Conservation (phyloP, 1,284 basidiomycete species). For the Hymenochaete sp. region DNA sequence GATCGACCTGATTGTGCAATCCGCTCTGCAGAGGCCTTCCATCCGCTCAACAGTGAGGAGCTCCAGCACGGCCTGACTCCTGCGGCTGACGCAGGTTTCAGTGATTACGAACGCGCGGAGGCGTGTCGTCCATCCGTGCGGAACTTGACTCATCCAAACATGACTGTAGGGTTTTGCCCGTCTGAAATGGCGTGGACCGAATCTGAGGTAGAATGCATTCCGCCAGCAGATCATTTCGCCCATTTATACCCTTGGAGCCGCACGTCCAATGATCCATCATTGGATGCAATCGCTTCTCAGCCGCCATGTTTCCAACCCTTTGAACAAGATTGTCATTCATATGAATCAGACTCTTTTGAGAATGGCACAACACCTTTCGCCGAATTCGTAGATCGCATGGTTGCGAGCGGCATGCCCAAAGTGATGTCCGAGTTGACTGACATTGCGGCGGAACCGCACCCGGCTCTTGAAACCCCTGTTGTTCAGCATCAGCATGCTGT, state of each 20-base stretch:
- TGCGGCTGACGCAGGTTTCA: slow-evolving; percentile 56
- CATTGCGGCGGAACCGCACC: too few relatives aligned
- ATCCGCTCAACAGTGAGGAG: too few relatives aligned
- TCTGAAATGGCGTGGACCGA: slow-evolving; percentile 1
- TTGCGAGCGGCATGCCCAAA: slow-evolving; percentile 43
- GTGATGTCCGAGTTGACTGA: too few relatives aligned
- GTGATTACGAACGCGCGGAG: slow-evolving; percentile 52
- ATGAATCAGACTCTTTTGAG: too few relatives aligned
- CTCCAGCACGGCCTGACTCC: slow-evolving; percentile 68
- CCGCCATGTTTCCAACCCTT: not conserved
- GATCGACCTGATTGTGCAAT: too few relatives aligned
- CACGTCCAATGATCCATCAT: too few relatives aligned
- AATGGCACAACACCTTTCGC: slow-evolving; percentile 54
- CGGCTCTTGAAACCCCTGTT: too few relatives aligned
- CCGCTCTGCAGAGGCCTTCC: not conserved
- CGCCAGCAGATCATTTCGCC: too few relatives aligned
- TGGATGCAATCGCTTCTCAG: too few relatives aligned
- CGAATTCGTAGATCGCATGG: slow-evolving; percentile 62
- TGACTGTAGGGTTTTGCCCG: too few relatives aligned
- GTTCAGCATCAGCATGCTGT: slow-evolving; percentile 26
- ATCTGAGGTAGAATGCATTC: too few relatives aligned
- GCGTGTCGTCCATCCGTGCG: slow-evolving; percentile 40
- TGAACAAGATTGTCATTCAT: not conserved
- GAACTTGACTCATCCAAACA: slow-evolving; percentile 26
- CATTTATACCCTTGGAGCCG: too few relatives aligned